Percentiles rank a stretch among this genome's conserved stretches.
phyloP scores from a whole-genome alignment of 106 monocot species.

The Dioscorea zingiberensis region DNA sequence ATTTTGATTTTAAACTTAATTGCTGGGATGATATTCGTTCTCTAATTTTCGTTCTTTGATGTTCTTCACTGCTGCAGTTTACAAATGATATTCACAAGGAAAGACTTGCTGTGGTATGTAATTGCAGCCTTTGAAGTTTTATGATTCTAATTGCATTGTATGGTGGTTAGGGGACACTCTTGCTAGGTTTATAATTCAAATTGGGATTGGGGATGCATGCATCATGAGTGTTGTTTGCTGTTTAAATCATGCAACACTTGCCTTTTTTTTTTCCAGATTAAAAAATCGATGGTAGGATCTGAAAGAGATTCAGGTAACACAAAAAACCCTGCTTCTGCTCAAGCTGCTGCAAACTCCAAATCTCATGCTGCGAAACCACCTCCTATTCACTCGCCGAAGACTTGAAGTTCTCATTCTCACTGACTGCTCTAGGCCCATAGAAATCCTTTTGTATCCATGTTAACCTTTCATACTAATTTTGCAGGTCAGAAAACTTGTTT shows the following conservation, averaged over 20 bases:
- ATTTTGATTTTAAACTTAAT: not conserved
- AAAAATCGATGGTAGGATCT: conserved; percentile 28
- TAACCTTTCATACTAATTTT: too few species aligned
- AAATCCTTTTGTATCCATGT: too few species aligned
- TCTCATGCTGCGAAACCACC: conserved; percentile 17
- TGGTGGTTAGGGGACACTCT: not conserved
- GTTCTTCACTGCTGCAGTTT: conserved; percentile 29
- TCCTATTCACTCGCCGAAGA: not conserved
- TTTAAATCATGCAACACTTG: not conserved
- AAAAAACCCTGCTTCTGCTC: conserved; percentile 21
- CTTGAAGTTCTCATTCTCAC: not conserved
- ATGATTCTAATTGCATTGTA: not conserved
- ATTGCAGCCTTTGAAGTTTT: not conserved
- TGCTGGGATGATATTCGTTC: not conserved
- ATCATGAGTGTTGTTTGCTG: not conserved
- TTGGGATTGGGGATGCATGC: too few species aligned
- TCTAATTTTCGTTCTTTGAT: conserved; percentile 13
- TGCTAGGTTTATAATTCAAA: not conserved
- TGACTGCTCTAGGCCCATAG: too few species aligned
- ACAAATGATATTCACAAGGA: conserved; percentile 90
- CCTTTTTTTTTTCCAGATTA: conserved; percentile 21
- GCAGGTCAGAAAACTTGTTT: too few species aligned
- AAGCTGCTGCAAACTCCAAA: conserved; percentile 17
- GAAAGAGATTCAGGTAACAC: conserved; percentile 10
- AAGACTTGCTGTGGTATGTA: conserved; percentile 79